These are phyloP conservation scores for Eutypella sp. DNA, from an alignment of 2,329 filamentous ascomycete genomes.

Conservation along the genomic window DNA sequence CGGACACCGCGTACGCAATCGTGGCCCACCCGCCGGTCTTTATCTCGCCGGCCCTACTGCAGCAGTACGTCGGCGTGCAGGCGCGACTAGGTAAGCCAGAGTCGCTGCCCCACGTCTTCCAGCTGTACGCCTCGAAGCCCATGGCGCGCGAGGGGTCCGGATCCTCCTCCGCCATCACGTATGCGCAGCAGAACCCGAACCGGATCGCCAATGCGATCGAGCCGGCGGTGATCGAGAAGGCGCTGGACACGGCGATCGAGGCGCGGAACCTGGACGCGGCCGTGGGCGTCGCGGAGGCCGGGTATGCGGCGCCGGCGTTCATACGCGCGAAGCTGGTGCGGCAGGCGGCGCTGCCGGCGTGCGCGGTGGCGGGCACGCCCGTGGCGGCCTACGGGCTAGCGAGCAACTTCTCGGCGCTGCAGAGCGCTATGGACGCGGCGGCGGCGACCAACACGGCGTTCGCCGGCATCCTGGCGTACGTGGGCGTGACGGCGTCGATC, in stretches of 20 bases:
- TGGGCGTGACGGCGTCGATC: constrained; percentile 73
- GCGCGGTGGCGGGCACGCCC: constrained; percentile 54
- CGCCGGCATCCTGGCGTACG: constrained; percentile 75
- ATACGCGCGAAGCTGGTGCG: constrained; percentile 62
- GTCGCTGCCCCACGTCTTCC: constrained; percentile 73
- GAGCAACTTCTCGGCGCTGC: constrained; percentile 58
- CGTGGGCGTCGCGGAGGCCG: constrained; percentile 67
- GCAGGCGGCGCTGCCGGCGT: constrained; percentile 55
- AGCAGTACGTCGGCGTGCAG: constrained; percentile 72
- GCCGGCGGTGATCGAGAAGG: constrained; percentile 62
- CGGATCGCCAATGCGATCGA: constrained; percentile 68
- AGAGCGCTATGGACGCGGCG: constrained; percentile 70
- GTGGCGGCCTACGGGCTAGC: constrained; percentile 67
- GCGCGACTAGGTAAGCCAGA: constrained; percentile 66
- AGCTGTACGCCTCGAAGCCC: constrained; percentile 80
- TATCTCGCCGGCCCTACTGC: constrained; percentile 69
- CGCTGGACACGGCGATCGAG: constrained; percentile 74
- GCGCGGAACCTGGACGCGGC: constrained; percentile 73
- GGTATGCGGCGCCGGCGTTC: constrained; percentile 64
- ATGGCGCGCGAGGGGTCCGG: constrained; percentile 57
- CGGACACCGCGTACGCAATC: constrained; percentile 61
- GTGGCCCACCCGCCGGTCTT: constrained; percentile 71
- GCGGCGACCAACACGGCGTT: constrained; percentile 76
- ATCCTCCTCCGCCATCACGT: constrained; percentile 42
- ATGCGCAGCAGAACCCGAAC: constrained; percentile 61